Base-by-base conservation (phyloP, 2,329 filamentous ascomycete species). In the Neonectria coccinea region DNA sequence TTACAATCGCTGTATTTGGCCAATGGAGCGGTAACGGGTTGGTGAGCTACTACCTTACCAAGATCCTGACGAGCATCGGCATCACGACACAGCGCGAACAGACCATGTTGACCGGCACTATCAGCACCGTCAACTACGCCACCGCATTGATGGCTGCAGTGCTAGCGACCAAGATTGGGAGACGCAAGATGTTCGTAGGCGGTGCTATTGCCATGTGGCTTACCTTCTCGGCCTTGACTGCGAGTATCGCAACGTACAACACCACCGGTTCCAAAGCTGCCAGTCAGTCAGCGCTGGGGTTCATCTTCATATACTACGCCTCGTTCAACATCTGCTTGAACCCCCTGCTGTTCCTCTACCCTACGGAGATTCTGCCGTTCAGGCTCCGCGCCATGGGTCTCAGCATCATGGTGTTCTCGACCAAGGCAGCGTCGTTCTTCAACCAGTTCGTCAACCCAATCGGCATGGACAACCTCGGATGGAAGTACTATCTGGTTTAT, bases 1-100 rank as follows among this genome's bases (percentile, higher is more conserved):
- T 81, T 8, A 74, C 74, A 31, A 78, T 84, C 67, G 81, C 76
- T 2, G 78, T 84, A 64, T 83, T 84, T 51, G 73, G 77, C 0
- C 79, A 80, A 54, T 78, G 75, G 67, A 73, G 70, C 2, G 77
- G 77, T 0, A 78, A 78, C 20, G 76, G 75, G 0, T 61, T 78
- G 0, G 69, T 76, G 12, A 75, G 69, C 1, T 78, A 77, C 18
- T 70, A 65, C 20, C 42, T 70, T 0, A 65, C 64, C 12, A 67
- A 70, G 41, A 67, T 70, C 68, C 53, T 82, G 74, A 56, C 61
- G 1, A 68, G 59, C 6, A 65, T 70, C 2, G 67, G 68, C 0
- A 70, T 69, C 20, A 14, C 36, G 3, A 64, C 59, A 3, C 67
- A 67, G n/a, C 45, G 33, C 6, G 66, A 69, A 9, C 54, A 66